These are phyloP conservation scores for Vigna angularis DNA, from an alignment of 306 rosid species.

Conservation along the genomic window DNA sequence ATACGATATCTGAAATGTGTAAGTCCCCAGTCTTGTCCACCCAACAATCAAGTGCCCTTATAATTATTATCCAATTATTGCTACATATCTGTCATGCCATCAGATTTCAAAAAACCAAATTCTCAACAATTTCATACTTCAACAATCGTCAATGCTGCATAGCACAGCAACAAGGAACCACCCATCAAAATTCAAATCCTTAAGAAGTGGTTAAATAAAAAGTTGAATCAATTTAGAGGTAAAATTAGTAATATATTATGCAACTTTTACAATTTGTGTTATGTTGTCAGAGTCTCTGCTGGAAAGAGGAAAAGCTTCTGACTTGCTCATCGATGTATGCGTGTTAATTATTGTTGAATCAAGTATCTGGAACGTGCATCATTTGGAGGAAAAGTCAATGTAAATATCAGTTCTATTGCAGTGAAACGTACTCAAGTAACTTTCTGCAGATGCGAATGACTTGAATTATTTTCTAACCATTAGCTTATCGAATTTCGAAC, in stretches of 20 bases:
- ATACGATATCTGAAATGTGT: not conserved
- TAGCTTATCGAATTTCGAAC: slow-evolving; percentile 17
- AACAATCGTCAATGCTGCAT: not conserved
- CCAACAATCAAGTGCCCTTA: slow-evolving; percentile 7
- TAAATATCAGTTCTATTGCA: not conserved
- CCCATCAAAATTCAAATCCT: not conserved
- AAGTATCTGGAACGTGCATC: not conserved
- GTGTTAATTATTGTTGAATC: slow-evolving; percentile 8
- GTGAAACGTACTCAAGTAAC: not conserved
- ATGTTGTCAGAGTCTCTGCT: not conserved
- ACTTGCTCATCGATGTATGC: not conserved
- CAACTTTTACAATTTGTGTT: not conserved
- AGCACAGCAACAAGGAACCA: too few species aligned
- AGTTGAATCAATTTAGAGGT: too few species aligned
- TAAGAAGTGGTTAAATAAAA: too few species aligned
- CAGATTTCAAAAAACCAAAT: not conserved
- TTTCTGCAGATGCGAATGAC: not conserved
- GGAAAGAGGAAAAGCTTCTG: not conserved
- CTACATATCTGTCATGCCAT: not conserved
- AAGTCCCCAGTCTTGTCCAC: not conserved
- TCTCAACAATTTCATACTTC: not conserved
- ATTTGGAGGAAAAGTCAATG: not conserved
- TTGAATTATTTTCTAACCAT: not conserved
- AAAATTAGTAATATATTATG: not conserved
- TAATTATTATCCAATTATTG: slow-evolving; percentile 14